phyloP scores from a whole-genome alignment of 768 basidiomycete species.

The Pisolithus tinctorius region DNA sequence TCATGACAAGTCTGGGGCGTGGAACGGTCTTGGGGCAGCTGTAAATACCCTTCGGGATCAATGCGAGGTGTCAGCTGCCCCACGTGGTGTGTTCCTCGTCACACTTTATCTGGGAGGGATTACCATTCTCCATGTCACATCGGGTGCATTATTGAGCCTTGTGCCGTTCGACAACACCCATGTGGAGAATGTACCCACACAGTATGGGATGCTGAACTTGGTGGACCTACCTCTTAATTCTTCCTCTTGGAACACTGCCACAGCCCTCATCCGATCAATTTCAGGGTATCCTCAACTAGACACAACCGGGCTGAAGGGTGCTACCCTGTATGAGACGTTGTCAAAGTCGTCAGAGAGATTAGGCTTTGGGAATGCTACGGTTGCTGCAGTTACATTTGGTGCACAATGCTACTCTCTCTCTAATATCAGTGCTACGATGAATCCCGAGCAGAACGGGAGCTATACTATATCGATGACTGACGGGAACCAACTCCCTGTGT shows the following conservation, averaged over 20 bases:
- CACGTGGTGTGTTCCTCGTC: background rate
- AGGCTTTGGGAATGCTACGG: background rate
- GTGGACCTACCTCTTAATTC: background rate
- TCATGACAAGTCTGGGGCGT: background rate
- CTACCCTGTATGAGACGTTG: constrained; percentile 5
- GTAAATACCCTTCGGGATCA: background rate
- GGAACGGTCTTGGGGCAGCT: background rate
- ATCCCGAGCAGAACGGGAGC: background rate
- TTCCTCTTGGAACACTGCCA: background rate
- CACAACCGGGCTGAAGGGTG: background rate
- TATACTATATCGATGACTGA: constrained; percentile 3
- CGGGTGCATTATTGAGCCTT: background rate
- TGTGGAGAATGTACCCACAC: background rate
- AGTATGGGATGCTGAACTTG: background rate
- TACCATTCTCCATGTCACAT: background rate
- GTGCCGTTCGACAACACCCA: background rate
- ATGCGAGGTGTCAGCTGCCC: background rate
- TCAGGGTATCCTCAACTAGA: background rate
- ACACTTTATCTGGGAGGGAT: background rate
- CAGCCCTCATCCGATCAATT: background rate
- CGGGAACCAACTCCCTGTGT: background rate
- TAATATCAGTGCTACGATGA: background rate
- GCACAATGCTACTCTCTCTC: constrained; percentile 2
- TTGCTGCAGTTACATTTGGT: constrained; percentile 1
- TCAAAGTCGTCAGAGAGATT: background rate